Evolutionary conservation across 192 early-diverging fungal species (phyloP), one percentile per base, ranked within the genome.

Genomic region (Irineochytrium annulatum): DNA sequence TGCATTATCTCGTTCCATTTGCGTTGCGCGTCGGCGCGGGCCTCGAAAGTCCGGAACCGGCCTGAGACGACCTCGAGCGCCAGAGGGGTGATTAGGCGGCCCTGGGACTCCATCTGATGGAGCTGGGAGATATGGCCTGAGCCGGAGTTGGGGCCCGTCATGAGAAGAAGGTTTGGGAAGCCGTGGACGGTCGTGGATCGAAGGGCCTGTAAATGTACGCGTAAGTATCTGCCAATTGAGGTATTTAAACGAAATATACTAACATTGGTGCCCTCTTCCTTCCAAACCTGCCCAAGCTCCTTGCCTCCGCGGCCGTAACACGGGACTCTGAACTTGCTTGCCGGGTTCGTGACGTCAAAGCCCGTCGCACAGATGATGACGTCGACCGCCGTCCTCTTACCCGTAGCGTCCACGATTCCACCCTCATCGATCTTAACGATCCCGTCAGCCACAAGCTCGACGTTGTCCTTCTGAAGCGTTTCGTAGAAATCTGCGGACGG

Each of bases 341-440:
- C n/a, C 11, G 46, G 46, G 46, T 49, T 49, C 13, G 46, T 24
- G 5, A 49, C 46, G 46, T 59, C 57, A 39, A 66, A 66, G 19
- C 63, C 63, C 1, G 63, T 66, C 8, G 56, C 63, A 0, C 48
- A 28, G 34, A 66, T 34, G 28, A 66, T 52, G 3, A 52, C 63
- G 32, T 66, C 63, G 14, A 62, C 46, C 20, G 48, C 28, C 8
- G 28, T 26, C 16, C 16, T 33, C 14, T 26, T 19, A 28, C 46
- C 46, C 17, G 13, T 49, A 24, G 46, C 22, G 24, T 49, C 46
- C 26, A 55, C 22, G 22, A 55, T 22, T 8, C 48, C 48, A 13
- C 24, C 24, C 27, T 22, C 14, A 4, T 22, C 37, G 11, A 58
- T 45, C 57, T 58, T 44, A 14, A 19, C 57, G 57, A 39, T 37